phyloP scores from a whole-genome alignment of 2,329 filamentous ascomycete genomes.

The Botrytis byssoidea region DNA sequence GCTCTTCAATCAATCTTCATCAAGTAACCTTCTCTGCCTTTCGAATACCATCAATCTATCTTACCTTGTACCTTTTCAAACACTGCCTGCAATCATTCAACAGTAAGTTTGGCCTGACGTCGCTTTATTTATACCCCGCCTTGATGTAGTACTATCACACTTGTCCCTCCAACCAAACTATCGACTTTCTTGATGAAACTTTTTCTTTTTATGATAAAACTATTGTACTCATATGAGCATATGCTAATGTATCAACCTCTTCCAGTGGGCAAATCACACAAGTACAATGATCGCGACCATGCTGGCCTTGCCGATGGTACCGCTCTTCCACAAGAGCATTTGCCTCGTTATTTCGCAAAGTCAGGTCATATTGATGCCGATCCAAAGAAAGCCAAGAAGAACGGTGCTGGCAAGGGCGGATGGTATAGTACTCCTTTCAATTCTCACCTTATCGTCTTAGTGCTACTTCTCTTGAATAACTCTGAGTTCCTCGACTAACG shows the following conservation, averaged over 20 bases:
- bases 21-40: not conserved
- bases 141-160: not conserved
- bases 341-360: conserved; percentile 94
- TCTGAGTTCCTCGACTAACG: conserved; percentile 23
- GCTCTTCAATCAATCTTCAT: not conserved
- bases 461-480: conserved; percentile 14
- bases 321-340: conserved; percentile 62
- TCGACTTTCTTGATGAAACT: not conserved
- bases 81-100: conserved; percentile 20
- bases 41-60: conserved; percentile 7
- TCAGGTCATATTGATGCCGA: conserved; percentile 75
- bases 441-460: not conserved
- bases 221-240: conserved; percentile 3
- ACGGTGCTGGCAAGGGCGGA: conserved; percentile 87
- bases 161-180: conserved; percentile 24
- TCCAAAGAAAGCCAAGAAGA: conserved; percentile 95
- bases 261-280: conserved; percentile 95
- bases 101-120: conserved; percentile 13
- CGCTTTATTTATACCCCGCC: conserved; percentile 21
- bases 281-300: conserved; percentile 89
- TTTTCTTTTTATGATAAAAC: conserved; percentile 18
- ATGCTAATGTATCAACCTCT: conserved; percentile 27
- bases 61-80: not conserved
- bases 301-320: conserved; percentile 73
- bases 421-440: conserved; percentile 62